Evolutionary conservation across 2,329 filamentous ascomycete species (phyloP).

Genomic region (Colletotrichum camelliae): DNA sequence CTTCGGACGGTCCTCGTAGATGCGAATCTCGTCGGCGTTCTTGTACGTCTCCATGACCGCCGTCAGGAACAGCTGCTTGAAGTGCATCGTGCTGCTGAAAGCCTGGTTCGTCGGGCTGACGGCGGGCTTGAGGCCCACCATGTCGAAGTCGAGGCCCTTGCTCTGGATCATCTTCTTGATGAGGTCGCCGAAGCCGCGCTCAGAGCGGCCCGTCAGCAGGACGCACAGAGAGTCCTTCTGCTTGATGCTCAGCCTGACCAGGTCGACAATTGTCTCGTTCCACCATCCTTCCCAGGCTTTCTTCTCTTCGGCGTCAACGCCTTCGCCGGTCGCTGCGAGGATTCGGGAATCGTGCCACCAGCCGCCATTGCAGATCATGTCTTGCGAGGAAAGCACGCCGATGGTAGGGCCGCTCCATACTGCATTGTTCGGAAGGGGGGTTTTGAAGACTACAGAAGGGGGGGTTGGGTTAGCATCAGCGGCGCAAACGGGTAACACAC

Average conservation of each 20-base stretch:
- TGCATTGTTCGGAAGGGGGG: slow-evolving; percentile 85
- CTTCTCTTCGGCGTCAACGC: slow-evolving; percentile 79
- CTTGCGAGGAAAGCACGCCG: slow-evolving; percentile 76
- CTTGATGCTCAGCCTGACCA: slow-evolving; percentile 80
- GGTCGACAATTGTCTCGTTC: slow-evolving; percentile 88
- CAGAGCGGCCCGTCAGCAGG: slow-evolving; percentile 84
- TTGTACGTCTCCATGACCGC: slow-evolving; percentile 86
- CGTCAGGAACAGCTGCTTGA: slow-evolving; percentile 87
- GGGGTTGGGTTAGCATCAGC: slow-evolving; percentile 2
- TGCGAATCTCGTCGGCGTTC: slow-evolving; percentile 79
- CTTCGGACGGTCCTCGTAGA: slow-evolving; percentile 71
- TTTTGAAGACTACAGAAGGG: slow-evolving; percentile 76
- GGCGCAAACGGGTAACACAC: not conserved
- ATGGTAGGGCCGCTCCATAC: slow-evolving; percentile 84
- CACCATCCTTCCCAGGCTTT: slow-evolving; percentile 93
- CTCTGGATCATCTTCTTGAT: slow-evolving; percentile 81
- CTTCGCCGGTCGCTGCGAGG: slow-evolving; percentile 84
- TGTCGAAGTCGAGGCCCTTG: slow-evolving; percentile 84
- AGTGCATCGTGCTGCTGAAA: slow-evolving; percentile 84
- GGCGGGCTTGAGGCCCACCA: slow-evolving; percentile 85
- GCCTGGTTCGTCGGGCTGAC: slow-evolving; percentile 80
- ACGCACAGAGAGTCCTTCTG: slow-evolving; percentile 87
- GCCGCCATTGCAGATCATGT: slow-evolving; percentile 81
- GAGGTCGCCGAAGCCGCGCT: slow-evolving; percentile 77
- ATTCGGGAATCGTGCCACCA: slow-evolving; percentile 98